Evolutionary conservation across 2,329 filamentous ascomycete genomes (phyloP).

Genomic region (Epichloe hybrida): DNA sequence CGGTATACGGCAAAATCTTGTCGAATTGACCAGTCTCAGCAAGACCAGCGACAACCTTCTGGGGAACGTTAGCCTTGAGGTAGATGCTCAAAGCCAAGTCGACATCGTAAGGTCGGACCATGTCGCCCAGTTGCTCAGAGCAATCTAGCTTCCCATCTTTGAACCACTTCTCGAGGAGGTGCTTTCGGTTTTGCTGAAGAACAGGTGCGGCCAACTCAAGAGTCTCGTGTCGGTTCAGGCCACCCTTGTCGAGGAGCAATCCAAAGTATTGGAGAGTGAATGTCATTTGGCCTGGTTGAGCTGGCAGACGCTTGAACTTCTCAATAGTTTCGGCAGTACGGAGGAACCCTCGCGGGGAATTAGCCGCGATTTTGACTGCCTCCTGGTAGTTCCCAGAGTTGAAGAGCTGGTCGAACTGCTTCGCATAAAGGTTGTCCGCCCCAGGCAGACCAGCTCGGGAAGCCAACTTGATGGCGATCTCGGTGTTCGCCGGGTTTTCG

Average conservation of each 20-base stretch:
- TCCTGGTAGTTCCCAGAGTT: slow-evolving; percentile 67
- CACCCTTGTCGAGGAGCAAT: slow-evolving; percentile 89
- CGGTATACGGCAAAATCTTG: slow-evolving; percentile 85
- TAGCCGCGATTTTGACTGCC: slow-evolving; percentile 90
- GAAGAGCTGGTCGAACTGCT: slow-evolving; percentile 85
- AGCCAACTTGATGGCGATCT: slow-evolving; percentile 90
- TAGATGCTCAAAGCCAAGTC: slow-evolving; percentile 82
- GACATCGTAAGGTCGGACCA: slow-evolving; percentile 80
- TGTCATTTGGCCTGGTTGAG: slow-evolving; percentile 75
- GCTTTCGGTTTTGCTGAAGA: slow-evolving; percentile 84
- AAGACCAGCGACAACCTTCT: slow-evolving; percentile 90
- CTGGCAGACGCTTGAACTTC: slow-evolving; percentile 78
- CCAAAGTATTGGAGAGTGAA: slow-evolving; percentile 96
- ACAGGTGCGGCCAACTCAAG: slow-evolving; percentile 88
- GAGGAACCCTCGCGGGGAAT: slow-evolving; percentile 90
- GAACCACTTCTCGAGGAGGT: slow-evolving; percentile 95
- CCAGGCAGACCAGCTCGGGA: slow-evolving; percentile 87
- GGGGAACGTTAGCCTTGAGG: slow-evolving; percentile 73
- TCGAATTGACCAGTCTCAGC: slow-evolving; percentile 95
- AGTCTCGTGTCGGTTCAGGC: slow-evolving; percentile 84
- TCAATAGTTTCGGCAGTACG: slow-evolving; percentile 92
- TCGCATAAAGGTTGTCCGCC: slow-evolving; percentile 82
- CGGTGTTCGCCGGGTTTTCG: slow-evolving; percentile 87
- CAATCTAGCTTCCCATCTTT: slow-evolving; percentile 90
- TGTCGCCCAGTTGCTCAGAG: slow-evolving; percentile 91